A percentile compares a stretch with the other conserved stretches of the same genome.
Evolutionary conservation across 2,329 filamentous ascomycete genomes (phyloP).

Genomic region (Mariannaea elegans): DNA sequence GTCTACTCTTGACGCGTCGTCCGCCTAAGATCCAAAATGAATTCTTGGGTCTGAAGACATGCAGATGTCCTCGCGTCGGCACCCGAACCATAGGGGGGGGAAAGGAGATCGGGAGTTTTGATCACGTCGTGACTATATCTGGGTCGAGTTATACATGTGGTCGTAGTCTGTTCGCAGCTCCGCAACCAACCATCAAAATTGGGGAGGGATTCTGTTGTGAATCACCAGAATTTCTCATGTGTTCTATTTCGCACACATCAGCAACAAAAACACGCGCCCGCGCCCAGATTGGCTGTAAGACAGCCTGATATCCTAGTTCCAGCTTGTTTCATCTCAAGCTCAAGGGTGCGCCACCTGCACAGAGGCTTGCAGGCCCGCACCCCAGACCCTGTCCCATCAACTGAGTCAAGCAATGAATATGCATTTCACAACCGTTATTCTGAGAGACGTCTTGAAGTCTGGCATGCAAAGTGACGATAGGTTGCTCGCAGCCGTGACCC

Average conservation of each 20-base stretch:
- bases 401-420: constrained; percentile 26
- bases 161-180: constrained; percentile 6
- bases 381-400: constrained; percentile 31
- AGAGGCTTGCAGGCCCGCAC: constrained; percentile 24
- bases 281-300: constrained; percentile 2
- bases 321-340: constrained; percentile 33
- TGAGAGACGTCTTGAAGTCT: constrained; percentile 10
- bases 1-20: constrained; percentile 27
- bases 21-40: constrained; percentile 10
- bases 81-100: constrained; percentile 1
- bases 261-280: not conserved
- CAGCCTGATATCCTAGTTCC: constrained; percentile 25
- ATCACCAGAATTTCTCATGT: not conserved
- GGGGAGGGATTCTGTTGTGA: not conserved
- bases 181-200: not conserved
- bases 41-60: constrained; percentile 7
- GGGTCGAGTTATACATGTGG: constrained; percentile 13
- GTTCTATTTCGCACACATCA: not conserved
- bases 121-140: constrained; percentile 11
- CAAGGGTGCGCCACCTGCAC: constrained; percentile 20
- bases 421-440: constrained; percentile 8
- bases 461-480: constrained; percentile 29
- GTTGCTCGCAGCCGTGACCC: not conserved
- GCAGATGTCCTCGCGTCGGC: constrained; percentile 7
- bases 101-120: not conserved